Conservation (phyloP, 257 asterid species). For the Fraxinus anomala region DNA sequence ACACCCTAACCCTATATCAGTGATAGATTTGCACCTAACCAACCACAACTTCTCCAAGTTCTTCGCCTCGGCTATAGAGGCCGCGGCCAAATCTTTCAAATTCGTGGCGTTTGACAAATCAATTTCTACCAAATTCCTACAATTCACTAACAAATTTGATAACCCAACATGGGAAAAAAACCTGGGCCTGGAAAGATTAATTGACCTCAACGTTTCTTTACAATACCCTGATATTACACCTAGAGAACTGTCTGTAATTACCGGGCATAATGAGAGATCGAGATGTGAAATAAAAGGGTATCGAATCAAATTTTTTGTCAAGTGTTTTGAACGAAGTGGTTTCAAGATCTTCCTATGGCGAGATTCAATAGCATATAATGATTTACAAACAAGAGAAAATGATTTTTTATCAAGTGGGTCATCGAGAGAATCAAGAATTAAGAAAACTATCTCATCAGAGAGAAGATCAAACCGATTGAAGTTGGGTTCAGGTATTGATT, state of each 20-base stretch:
- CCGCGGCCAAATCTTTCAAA: conserved; percentile 62
- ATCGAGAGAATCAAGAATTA: conserved; percentile 60
- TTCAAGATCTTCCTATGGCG: conserved; percentile 61
- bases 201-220: conserved; percentile 52
- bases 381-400: conserved; percentile 76
- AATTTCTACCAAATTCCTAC: conserved; percentile 75
- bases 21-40: conserved; percentile 69
- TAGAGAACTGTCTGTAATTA: conserved; percentile 59
- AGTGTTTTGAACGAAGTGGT: conserved; percentile 64
- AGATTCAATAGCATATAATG: conserved; percentile 62
- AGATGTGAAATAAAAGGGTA: conserved; percentile 53
- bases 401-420: conserved; percentile 72
- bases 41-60: conserved; percentile 74
- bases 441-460: conserved; percentile 67
- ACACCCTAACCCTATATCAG: conserved; percentile 88
- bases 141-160: conserved; percentile 55
- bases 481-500: conserved; percentile 29
- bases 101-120: conserved; percentile 78
- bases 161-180: conserved; percentile 62
- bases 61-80: conserved; percentile 80
- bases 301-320: conserved; percentile 47
- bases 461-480: conserved; percentile 64
- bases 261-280: conserved; percentile 74
- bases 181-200: conserved; percentile 72
- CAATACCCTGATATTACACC: conserved; percentile 40